These are phyloP conservation scores for Salix caprea DNA, from an alignment of 345 rosid species.

Conservation along the genomic window DNA sequence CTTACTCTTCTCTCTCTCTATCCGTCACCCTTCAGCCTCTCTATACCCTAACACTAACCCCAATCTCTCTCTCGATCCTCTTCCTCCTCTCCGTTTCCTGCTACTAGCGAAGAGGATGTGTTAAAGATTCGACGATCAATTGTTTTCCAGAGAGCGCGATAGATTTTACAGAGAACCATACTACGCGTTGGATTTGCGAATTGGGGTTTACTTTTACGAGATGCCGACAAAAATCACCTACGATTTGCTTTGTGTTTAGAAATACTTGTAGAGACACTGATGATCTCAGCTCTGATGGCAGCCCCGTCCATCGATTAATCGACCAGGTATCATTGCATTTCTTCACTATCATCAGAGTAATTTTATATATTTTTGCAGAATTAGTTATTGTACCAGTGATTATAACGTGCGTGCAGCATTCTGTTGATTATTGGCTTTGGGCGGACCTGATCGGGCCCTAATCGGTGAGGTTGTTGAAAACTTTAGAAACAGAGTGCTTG, in stretches of 20 bases:
- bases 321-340: constrained; percentile 51
- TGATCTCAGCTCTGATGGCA: constrained; percentile 90
- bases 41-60: no score
- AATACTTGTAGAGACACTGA: constrained; percentile 63
- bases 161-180: constrained; percentile 35
- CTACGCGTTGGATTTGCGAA: constrained; percentile 49
- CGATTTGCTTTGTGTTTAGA: constrained; percentile 70
- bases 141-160: constrained; percentile 40
- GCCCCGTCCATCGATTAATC: constrained; percentile 92
- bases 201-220: constrained; percentile 78
- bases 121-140: constrained; percentile 39
- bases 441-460: constrained; percentile 77
- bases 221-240: constrained; percentile 85
- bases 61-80: neutral
- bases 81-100: constrained; percentile 13
- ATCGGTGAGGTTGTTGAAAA: constrained; percentile 70
- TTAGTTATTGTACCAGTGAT: neutral
- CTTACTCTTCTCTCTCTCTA: no score
- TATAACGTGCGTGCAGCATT: constrained; percentile 53
- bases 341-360: neutral
- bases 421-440: constrained; percentile 96
- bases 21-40: no score
- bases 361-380: neutral
- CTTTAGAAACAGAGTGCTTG: no score
- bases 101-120: constrained; percentile 28